Evolutionary conservation across 2,329 filamentous ascomycete genomes (phyloP), one percentile per base, ranked within the genome.

Genomic region (Venturia aucupariae): DNA sequence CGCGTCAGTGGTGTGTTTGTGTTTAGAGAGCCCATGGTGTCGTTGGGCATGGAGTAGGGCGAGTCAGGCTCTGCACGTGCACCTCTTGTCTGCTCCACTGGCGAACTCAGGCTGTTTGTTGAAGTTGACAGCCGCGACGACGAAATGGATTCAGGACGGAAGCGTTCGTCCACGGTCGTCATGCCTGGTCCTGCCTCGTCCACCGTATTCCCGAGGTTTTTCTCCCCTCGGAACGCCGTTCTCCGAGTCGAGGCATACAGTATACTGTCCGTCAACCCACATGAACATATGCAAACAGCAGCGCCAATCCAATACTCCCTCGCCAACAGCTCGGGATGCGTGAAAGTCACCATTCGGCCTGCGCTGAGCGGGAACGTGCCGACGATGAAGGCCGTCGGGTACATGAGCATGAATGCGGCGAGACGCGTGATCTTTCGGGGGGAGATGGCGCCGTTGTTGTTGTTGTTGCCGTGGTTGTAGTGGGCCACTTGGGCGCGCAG

Each of bases 321-420:
- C 39, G 44, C 44, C 24, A 51, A 7, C 24, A 51, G 13, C 4
- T 27, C 41, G 15, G 39, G 42, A 51, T 41, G 61, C 35, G 30
- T 35, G 42, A 48, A 44, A 17, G 62, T 41, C 17, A 38, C 22
- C 66, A 87, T 83, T 65, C 85, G 80, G n/a, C 83, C 83, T 0
- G 81, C 75, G 1, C 86, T 86, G 1, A 90, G 78, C 0, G 87
- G 87, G 0, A 86, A 78, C 0, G 86, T 90, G 67, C 87, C 85
- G 22, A 87, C 65, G 2, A 88, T 79, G 71, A 90, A 90, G 66
- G 87, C 85, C 67, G 85, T 71, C 0, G 87, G 87, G 67, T 90
- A 89, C 39, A 89, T 76, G 54, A 88, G 73, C 81, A 83, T 83
- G 61, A 61, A 57, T 19, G 38, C 35, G 2, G 39, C 61, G 11